Evolutionary conservation across 2,329 filamentous ascomycete species (phyloP), one percentile per base, ranked within the genome.

Genomic region (Myriosclerotinia duriaeana): DNA sequence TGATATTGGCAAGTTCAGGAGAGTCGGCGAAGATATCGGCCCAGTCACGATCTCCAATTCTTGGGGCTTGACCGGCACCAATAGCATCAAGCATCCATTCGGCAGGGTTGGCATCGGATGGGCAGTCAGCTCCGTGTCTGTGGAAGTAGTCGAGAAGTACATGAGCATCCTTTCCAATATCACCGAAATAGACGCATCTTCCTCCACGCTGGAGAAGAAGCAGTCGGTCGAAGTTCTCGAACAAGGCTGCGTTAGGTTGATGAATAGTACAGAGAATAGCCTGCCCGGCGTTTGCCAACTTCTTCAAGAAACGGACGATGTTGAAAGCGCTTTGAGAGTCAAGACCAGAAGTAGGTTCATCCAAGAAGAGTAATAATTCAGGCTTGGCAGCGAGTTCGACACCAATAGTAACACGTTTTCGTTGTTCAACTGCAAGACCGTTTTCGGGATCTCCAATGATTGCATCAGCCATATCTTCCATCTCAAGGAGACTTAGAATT

Each of bases 201-300:
- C 88, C 88, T 68, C 88, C 88, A 64, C 81, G 80, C 72, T 89
- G 83, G 0, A 90, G 79, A 14, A 90, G 78, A 2, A 90, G 76
- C 2, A 91, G 79, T 46, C 87, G 82, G 73, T 90, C 88, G 69
- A 91, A 91, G 71, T 88, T 84, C 72, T 89, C 87, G 71, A 91
- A 90, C 0, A 90, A 78, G 1, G 87, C 84, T n/a, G 86, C 85
- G 61, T 87, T 89, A 0, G 88, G 88, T 71, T 90, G 88, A 78
- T 90, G 88, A 64, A 90, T 90, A 0, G 88, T 90, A 73, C 87
- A 89, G 2, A 90, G 79, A 70, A 91, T 87, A 26, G 88, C 88
- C 73, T 90, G 88, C 1, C 88, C 88, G 34, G 86, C 85, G 64
- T 80, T 78, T 70, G 84, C 82, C 2, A 87, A 78, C 72, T 86